phyloP scores from a whole-genome alignment of 2,329 filamentous ascomycete species.

The Neurospora crassa region DNA sequence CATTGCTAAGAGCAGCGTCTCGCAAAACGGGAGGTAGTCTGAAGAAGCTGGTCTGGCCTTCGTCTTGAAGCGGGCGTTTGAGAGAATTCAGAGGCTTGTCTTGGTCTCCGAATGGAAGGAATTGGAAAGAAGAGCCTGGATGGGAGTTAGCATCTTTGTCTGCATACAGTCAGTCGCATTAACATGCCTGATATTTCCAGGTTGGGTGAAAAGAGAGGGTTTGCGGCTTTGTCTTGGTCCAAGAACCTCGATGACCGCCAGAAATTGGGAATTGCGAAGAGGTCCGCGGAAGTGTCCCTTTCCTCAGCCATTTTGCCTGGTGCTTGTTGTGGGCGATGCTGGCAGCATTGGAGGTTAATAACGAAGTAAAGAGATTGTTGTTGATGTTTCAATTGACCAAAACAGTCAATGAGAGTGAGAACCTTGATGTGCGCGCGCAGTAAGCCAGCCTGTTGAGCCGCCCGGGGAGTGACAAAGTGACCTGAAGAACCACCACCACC shows the following conservation, averaged over 20 bases:
- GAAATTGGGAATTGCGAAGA: constrained; percentile 56
- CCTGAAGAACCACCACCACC: background rate
- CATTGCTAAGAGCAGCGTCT: constrained; percentile 2
- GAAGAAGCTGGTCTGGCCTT: constrained; percentile 30
- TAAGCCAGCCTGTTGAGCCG: background rate
- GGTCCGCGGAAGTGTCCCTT: constrained; percentile 35
- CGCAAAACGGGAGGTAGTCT: constrained; percentile 27
- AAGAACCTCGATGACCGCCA: constrained; percentile 46
- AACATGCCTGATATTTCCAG: constrained; percentile 26
- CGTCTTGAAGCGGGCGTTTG: background rate
- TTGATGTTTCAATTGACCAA: background rate
- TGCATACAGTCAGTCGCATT: background rate
- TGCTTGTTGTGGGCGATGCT: background rate
- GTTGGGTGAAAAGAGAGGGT: constrained; percentile 32
- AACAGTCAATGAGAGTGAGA: background rate
- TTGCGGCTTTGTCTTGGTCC: constrained; percentile 20
- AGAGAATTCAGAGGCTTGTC: background rate
- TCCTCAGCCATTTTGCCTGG: constrained; percentile 27
- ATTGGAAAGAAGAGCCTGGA: background rate
- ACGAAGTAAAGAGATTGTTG: background rate
- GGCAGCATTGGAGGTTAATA: background rate
- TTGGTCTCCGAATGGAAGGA: background rate
- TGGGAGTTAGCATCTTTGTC: background rate
- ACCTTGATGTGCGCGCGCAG: background rate
- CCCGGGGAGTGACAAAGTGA: background rate